phyloP scores from a whole-genome alignment of 176 grass and related monocot genomes.

The Zoysia japonica region DNA sequence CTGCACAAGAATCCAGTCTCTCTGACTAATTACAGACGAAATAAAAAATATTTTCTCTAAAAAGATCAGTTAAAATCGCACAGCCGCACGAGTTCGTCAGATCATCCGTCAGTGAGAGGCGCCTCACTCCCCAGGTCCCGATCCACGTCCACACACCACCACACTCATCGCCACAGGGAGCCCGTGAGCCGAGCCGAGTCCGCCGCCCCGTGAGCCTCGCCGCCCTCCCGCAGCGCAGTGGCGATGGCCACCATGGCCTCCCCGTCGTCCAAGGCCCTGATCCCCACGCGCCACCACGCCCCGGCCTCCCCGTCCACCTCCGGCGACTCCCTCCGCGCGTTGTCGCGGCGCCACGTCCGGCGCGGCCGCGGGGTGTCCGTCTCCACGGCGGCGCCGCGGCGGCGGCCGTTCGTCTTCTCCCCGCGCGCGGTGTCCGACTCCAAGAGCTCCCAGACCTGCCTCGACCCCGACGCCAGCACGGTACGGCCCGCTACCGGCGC shows the following conservation, averaged over 20 bases:
- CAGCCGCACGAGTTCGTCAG: slow-evolving; percentile 42
- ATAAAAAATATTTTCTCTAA: background rate
- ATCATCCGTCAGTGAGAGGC: slow-evolving; percentile 27
- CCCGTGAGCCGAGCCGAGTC: slow-evolving; percentile 33
- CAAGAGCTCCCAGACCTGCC: slow-evolving; percentile 85
- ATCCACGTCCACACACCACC: background rate
- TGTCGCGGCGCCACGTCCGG: slow-evolving; percentile 30
- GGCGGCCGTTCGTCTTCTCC: slow-evolving; percentile 57
- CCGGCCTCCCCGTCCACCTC: slow-evolving; percentile 45
- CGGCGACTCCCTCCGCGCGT: slow-evolving; percentile 37
- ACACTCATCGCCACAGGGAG: slow-evolving; percentile 11
- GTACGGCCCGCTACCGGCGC: slow-evolving; percentile 36
- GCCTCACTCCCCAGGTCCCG: slow-evolving; percentile 25
- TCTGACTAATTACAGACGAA: background rate
- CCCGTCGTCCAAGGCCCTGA: slow-evolving; percentile 25
- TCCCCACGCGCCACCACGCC: slow-evolving; percentile 21
- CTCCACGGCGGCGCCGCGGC: slow-evolving; percentile 5
- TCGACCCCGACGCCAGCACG: slow-evolving; percentile 93
- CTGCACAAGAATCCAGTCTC: background rate
- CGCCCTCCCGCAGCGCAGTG: slow-evolving; percentile 41
- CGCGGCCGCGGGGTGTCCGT: slow-evolving; percentile 1
- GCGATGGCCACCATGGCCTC: slow-evolving; percentile 55
- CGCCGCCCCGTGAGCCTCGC: slow-evolving; percentile 1
- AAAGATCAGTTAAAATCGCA: slow-evolving; percentile 31
- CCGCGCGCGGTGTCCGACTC: slow-evolving; percentile 84